Evolutionary conservation across 306 rosid species (phyloP).

Genomic region (Glycine soja): DNA sequence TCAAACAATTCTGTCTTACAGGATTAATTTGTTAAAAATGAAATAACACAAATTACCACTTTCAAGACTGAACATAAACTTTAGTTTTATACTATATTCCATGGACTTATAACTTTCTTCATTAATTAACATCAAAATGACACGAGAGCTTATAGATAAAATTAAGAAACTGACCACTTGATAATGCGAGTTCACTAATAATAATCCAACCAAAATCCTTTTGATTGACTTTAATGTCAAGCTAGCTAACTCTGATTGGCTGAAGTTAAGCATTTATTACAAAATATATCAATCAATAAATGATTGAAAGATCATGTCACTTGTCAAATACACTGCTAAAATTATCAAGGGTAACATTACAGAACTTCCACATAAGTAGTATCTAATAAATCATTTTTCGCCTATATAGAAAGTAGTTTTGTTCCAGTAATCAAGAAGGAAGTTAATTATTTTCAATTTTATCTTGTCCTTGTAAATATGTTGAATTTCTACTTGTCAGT

Average conservation of each 20-base stretch:
- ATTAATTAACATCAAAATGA: not conserved
- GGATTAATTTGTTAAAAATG: not conserved
- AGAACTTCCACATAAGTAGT: not conserved
- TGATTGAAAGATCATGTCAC: constrained; percentile 28
- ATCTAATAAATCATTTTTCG: not conserved
- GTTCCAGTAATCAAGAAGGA: not conserved
- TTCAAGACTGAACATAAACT: not conserved
- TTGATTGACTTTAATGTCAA: constrained; percentile 13
- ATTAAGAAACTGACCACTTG: not conserved
- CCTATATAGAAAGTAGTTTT: not conserved
- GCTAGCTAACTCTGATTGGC: not conserved
- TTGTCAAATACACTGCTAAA: not conserved
- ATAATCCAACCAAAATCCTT: constrained; percentile 25
- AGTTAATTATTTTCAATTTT: not conserved
- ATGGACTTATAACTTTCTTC: not conserved
- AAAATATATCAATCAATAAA: not conserved
- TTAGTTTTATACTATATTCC: not conserved
- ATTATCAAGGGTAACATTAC: not conserved
- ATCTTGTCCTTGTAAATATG: not conserved
- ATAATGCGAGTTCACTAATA: constrained; percentile 6
- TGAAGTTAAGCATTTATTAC: not conserved
- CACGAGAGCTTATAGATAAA: constrained; percentile 9
- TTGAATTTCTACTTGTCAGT: constrained; percentile 7
- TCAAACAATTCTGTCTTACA: not conserved
- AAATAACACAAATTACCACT: not conserved